Conservation (phyloP, 345 rosid genomes). For the Boechera divaricarpa region DNA sequence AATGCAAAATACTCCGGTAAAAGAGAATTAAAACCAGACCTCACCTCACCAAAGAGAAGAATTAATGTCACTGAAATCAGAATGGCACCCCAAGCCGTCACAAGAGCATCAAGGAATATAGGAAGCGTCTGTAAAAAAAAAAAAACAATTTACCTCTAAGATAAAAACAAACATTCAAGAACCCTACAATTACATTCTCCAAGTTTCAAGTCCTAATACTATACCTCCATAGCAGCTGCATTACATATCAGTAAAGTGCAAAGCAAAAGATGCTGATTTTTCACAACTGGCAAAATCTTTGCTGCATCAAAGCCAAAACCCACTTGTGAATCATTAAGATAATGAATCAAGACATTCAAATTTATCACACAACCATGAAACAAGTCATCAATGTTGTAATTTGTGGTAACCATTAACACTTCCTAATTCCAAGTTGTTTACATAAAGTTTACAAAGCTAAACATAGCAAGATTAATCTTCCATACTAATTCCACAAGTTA, state of each 20-base stretch:
- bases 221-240: conserved; percentile 98
- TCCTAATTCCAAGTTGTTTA: no score
- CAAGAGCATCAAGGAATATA: conserved; percentile 74
- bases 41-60: conserved; percentile 91
- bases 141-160: background rate
- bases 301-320: conserved; percentile 47
- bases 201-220: background rate
- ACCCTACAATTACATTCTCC: background rate
- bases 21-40: background rate
- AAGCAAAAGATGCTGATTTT: conserved; percentile 83
- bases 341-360: background rate
- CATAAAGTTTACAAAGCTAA: no score
- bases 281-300: conserved; percentile 83
- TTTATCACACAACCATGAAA: background rate
- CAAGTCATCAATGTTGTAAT: background rate
- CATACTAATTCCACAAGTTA: background rate
- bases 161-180: background rate
- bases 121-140: conserved; percentile 69
- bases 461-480: background rate
- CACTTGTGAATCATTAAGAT: background rate
- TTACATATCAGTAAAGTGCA: conserved; percentile 90
- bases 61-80: conserved; percentile 86
- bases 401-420: background rate
- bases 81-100: conserved; percentile 82
- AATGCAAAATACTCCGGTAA: background rate